phyloP scores from a whole-genome alignment of 345 rosid species.

The Hevea brasiliensis region DNA sequence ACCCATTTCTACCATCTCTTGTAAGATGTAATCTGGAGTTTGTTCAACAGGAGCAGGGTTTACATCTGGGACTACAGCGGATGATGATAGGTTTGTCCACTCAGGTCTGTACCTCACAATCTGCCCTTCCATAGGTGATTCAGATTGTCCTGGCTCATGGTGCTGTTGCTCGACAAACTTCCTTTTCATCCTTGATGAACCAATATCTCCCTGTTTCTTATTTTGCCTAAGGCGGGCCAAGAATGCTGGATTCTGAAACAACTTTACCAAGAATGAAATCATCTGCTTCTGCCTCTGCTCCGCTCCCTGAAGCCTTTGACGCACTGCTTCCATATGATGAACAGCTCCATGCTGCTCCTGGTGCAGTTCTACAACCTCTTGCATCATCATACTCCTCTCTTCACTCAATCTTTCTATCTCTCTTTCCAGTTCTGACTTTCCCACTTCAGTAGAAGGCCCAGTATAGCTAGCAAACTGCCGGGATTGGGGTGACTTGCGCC shows the following conservation, averaged over 20 bases:
- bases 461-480: slow-evolving; percentile 38
- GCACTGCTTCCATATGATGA: slow-evolving; percentile 23
- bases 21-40: slow-evolving; percentile 33
- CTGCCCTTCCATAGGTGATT: slow-evolving; percentile 42
- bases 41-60: slow-evolving; percentile 29
- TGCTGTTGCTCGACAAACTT: slow-evolving; percentile 62
- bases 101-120: slow-evolving; percentile 51
- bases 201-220: slow-evolving; percentile 35
- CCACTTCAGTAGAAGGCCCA: slow-evolving; percentile 15
- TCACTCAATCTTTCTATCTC: slow-evolving; percentile 26
- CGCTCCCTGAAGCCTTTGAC: slow-evolving; percentile 29
- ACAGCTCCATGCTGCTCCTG: slow-evolving; percentile 28
- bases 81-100: slow-evolving; percentile 17
- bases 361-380: slow-evolving; percentile 30
- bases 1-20: slow-evolving; percentile 27
- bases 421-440: slow-evolving; percentile 23
- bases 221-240: slow-evolving; percentile 21
- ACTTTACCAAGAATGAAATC: slow-evolving; percentile 28
- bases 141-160: slow-evolving; percentile 36
- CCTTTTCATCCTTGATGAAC: slow-evolving; percentile 48
- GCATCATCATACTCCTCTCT: slow-evolving; percentile 29
- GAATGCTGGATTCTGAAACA: slow-evolving; percentile 31
- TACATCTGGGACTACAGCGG: slow-evolving; percentile 25
- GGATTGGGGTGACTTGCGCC: slow-evolving; percentile 32
- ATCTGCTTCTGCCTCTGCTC: slow-evolving; percentile 33